phyloP scores from a whole-genome alignment of 2,329 filamentous ascomycete genomes.

The Aspergillus flavus region DNA sequence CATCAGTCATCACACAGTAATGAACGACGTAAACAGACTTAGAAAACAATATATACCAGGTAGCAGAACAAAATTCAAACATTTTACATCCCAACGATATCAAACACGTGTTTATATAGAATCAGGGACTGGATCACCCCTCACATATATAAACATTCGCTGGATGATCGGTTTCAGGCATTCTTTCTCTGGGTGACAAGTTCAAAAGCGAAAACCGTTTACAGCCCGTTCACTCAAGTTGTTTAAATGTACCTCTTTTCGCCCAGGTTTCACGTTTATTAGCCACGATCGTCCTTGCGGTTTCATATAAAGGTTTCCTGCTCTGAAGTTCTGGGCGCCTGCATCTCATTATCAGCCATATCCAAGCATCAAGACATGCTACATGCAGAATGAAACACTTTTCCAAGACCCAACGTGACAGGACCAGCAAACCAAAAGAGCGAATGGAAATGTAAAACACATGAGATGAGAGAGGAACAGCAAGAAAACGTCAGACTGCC shows the following conservation, averaged over 20 bases:
- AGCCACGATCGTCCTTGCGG: background rate
- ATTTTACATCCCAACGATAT: background rate
- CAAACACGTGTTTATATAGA: background rate
- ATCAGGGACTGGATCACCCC: background rate
- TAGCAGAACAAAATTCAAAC: background rate
- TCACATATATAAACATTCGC: background rate
- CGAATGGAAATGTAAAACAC: constrained; percentile 5
- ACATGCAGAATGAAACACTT: background rate
- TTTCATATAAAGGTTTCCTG: background rate
- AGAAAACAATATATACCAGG: background rate
- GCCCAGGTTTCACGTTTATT: background rate
- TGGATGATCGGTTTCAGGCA: background rate
- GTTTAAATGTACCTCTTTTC: background rate
- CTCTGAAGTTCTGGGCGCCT: background rate
- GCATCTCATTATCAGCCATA: constrained; percentile 4
- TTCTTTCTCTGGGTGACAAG: background rate
- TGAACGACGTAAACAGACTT: background rate
- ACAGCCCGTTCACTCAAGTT: background rate
- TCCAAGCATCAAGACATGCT: constrained; percentile 3
- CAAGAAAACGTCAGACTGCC: background rate
- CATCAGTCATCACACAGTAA: background rate
- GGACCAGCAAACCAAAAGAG: background rate
- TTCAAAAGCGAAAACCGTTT: background rate
- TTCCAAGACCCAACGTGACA: constrained; percentile 1
- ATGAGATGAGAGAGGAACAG: background rate